Base-by-base conservation (phyloP, 768 basidiomycete genomes). In the Xerocomus brunneocitrinus region DNA sequence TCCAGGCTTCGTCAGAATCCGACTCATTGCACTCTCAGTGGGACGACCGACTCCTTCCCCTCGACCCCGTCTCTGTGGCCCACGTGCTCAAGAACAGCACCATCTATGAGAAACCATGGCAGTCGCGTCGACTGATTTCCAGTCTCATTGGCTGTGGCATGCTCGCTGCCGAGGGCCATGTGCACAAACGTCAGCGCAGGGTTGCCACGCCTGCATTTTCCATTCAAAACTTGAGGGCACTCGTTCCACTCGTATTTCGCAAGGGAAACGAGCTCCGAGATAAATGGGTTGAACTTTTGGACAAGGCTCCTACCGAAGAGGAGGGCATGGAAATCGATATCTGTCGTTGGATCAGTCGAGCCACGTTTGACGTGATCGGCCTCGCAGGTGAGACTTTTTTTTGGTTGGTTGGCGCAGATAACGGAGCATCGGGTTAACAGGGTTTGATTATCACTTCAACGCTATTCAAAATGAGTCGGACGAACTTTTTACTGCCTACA, bases 341-440 rank as follows among this genome's bases (percentile, higher is more conserved):
- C 7, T 84, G 81, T 63, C 82, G 80, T 58, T 95, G 88, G 87
- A 69, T 94, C 32, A 87, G 84, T 57, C 79, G 91, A 40, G 84
- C 85, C 8, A 92, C 92, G 0, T 89, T 97, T 62, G 94, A 95
- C 67, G 85, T 95, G 41, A 92, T 97, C 59, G 94, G 92, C 1
- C 67, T 90, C n/a, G 89, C 92, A 39, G 89, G 89, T 89, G 51
- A 43, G 74, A 32, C n/a, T 8, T 24, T 52, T 43, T 38, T 28
- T 13, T 36, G 35, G 25, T 28, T 28, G 41, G 10, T 50, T 28
- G 58, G 13, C 28, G 35, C n/a, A 13, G 31, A 45, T 30, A 14
- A 5, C 31, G 30, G 52, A 40, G 5, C 56, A n/a, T 62, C 46
- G 5, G 27, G 32, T 50, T 10, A 43, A 6, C 47, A 91, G 90